A percentile compares a stretch with the other conserved stretches of the same genome.
Conservation (phyloP, 208 protist genomes). For the Perkinsela sp. region DNA sequence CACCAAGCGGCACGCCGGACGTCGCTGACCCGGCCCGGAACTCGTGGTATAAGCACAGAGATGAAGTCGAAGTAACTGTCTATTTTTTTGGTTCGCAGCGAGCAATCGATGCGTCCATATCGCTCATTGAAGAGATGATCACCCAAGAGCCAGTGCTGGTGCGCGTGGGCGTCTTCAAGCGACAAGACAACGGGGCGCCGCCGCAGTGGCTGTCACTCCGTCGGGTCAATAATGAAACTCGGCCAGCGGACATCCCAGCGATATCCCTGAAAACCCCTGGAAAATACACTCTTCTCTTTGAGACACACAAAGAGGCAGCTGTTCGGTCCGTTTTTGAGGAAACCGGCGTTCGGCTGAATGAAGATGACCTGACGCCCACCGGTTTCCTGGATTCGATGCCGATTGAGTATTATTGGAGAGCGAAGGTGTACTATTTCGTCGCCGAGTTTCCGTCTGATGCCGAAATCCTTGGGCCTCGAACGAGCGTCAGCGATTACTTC, state of each 20-base stretch:
- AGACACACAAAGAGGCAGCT: slow-evolving; percentile 53
- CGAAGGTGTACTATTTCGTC: slow-evolving; percentile 52
- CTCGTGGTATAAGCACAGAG: slow-evolving; percentile 17
- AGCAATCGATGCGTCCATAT: slow-evolving; percentile 46
- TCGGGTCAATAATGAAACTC: slow-evolving; percentile 52
- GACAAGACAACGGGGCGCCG: slow-evolving; percentile 6
- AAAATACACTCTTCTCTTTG: slow-evolving; percentile 58
- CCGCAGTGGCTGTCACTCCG: slow-evolving; percentile 38
- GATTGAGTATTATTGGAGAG: slow-evolving; percentile 47
- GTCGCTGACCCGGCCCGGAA: background rate
- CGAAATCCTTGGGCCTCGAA: slow-evolving; percentile 34
- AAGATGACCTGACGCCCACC: slow-evolving; percentile 22
- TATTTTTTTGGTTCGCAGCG: slow-evolving; percentile 61
- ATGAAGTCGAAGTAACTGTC: slow-evolving; percentile 54
- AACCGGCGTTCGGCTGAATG: slow-evolving; percentile 46
- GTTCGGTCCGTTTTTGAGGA: slow-evolving; percentile 57
- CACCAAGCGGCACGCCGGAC: background rate
- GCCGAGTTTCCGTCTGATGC: slow-evolving; percentile 47
- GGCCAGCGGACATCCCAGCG: slow-evolving; percentile 51
- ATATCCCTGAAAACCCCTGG: slow-evolving; percentile 63
- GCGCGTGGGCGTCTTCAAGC: slow-evolving; percentile 45
- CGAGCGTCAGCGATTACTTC: slow-evolving; percentile 34
- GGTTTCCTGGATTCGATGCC: slow-evolving; percentile 16
- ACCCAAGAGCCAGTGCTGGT: slow-evolving; percentile 47
- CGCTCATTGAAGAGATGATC: slow-evolving; percentile 40